These are phyloP conservation scores for Aphelidium insulamus DNA, from an alignment of 371 early-diverging fungal species.

Conservation along the genomic window DNA sequence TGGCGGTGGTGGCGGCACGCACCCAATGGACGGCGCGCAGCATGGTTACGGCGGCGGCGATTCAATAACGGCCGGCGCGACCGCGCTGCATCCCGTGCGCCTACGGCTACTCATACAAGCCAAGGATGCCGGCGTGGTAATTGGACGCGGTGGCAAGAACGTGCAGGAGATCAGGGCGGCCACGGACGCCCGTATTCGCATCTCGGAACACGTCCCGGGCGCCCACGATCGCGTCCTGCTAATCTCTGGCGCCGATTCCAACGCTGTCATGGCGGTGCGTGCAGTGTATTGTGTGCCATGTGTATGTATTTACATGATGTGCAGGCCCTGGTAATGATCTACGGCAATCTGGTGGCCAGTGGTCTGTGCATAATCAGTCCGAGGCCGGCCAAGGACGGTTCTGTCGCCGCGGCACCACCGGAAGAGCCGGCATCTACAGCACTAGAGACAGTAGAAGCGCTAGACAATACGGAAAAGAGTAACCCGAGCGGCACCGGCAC, in stretches of 20 bases:
- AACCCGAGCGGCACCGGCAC: too few species aligned
- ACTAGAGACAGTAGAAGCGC: too few species aligned
- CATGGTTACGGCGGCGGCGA: too few species aligned
- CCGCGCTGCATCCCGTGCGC: too few species aligned
- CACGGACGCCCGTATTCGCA: slow-evolving; percentile 59
- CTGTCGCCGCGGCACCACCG: neutral
- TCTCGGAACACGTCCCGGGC: slow-evolving; percentile 63
- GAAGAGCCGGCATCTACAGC: too few species aligned
- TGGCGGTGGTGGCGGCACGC: too few species aligned
- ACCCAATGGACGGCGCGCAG: too few species aligned
- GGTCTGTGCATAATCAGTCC: slow-evolving; percentile 33
- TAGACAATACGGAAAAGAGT: too few species aligned
- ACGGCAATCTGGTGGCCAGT: neutral
- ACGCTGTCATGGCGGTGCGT: slow-evolving; percentile 42
- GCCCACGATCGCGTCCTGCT: slow-evolving; percentile 67
- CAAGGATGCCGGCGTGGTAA: slow-evolving; percentile 82
- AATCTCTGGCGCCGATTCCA: slow-evolving; percentile 43
- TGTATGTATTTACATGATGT: neutral
- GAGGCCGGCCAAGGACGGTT: slow-evolving; percentile 17
- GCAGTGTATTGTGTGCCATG: neutral
- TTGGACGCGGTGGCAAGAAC: slow-evolving; percentile 72
- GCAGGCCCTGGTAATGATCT: neutral
- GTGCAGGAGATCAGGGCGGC: slow-evolving; percentile 56
- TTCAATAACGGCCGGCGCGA: too few species aligned
- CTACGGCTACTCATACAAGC: too few species aligned